These are phyloP conservation scores for Butyriboletus appendiculatus DNA, from an alignment of 1,284 basidiomycete genomes.

Conservation along the genomic window DNA sequence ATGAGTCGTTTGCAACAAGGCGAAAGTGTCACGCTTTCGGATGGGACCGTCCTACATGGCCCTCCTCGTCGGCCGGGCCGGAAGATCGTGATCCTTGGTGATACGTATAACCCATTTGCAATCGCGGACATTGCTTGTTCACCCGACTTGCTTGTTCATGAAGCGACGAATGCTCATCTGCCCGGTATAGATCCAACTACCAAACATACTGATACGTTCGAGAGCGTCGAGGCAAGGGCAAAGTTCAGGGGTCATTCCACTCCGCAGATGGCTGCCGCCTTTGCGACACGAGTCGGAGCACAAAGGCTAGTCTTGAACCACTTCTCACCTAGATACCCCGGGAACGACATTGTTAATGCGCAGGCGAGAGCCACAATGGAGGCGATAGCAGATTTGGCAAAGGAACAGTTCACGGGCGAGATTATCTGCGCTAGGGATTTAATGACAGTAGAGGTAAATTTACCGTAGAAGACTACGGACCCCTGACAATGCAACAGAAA, in stretches of 20 bases:
- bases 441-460: slow-evolving; percentile 61
- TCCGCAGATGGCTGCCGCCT: slow-evolving; percentile 86
- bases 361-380: slow-evolving; percentile 57
- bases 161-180: slow-evolving; percentile 92
- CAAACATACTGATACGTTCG: slow-evolving; percentile 58
- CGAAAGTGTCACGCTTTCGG: slow-evolving; percentile 67
- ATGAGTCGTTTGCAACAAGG: slow-evolving; percentile 74
- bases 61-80: slow-evolving; percentile 69
- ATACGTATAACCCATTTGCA: slow-evolving; percentile 76
- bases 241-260: slow-evolving; percentile 89
- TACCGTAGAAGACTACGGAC: slow-evolving; percentile 31
- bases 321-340: slow-evolving; percentile 71
- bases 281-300: slow-evolving; percentile 72
- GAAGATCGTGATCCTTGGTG: slow-evolving; percentile 78
- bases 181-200: slow-evolving; percentile 61
- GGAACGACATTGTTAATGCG: slow-evolving; percentile 50
- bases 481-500: slow-evolving; percentile 10
- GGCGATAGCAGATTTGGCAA: slow-evolving; percentile 59
- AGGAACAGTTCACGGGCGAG: slow-evolving; percentile 48
- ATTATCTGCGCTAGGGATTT: slow-evolving; percentile 72
- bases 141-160: slow-evolving; percentile 76
- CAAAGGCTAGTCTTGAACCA: slow-evolving; percentile 80
- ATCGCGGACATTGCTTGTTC: slow-evolving; percentile 58
- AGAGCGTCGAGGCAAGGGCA: slow-evolving; percentile 68
- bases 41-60: slow-evolving; percentile 77